Base-by-base conservation (phyloP, 768 basidiomycete species). In the Baorangia bicolor region DNA sequence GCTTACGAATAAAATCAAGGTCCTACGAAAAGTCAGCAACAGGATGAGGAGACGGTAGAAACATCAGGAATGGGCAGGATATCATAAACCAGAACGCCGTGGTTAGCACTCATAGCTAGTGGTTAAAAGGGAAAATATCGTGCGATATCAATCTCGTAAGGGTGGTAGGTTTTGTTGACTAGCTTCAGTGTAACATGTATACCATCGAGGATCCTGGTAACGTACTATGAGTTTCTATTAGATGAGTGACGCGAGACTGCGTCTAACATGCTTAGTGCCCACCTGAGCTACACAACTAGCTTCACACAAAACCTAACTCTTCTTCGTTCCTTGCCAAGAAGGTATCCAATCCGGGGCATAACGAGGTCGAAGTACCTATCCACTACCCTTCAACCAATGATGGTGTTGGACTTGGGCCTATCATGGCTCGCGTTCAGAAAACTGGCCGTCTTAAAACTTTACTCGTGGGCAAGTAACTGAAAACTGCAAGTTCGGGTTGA, bases 31-130 rank as follows among this genome's bases (percentile, higher is more conserved):
- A 2, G 18, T 50, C 5, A 55, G 14, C 23, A 21, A 21, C 0
- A 13, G 2, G 2, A 0, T 1, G 8, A n/a, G 1, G 14, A 10
- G 40, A 35, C 3, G 2, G 6, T 27, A 30, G 14, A 2, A 31
- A 16, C 51, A 0, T 55, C 53, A 16, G 45, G 48, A 38, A 70
- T 41, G 16, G 39, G 9, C 1, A 74, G 14, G 0, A 58, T 23
- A 10, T 73, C 71, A 14, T 67, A 57, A 7, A 75, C 37, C 0
- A 70, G 74, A 2, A 74, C 63, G 13, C 74, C 76, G 46, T 76
- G 73, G 28, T 77, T 80, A 18, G 21, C 53, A 25, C 31, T 20
- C 1, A 0, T 37, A 0, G n/a, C 41, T 1, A 64, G 39, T 0
- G 23, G 0, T 12, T 44, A 23, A 0, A 55, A 55, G 6, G 59